Percentiles rank a stretch among this genome's conserved stretches.
Evolutionary conservation across 345 rosid species (phyloP).

Genomic region (rapeseed (Brassica napus)): DNA sequence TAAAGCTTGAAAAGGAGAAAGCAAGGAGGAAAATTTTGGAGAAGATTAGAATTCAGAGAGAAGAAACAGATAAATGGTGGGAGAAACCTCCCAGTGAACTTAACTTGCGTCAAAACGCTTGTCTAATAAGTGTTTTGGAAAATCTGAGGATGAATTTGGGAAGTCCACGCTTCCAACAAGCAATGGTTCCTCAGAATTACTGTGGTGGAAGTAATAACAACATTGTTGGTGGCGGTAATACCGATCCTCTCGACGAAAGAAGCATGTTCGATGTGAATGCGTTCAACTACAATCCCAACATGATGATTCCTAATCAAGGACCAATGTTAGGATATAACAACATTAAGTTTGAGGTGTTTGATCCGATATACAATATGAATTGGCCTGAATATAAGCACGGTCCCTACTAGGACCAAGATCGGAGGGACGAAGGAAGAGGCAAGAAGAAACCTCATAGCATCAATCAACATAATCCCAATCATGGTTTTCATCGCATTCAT

Average conservation of each 20-base stretch:
- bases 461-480: background rate
- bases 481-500: background rate
- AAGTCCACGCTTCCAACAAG: conserved; percentile 19
- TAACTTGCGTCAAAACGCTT: conserved; percentile 33
- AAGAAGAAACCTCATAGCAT: background rate
- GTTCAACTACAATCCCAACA: background rate
- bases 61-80: conserved; percentile 49
- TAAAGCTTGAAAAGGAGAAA: conserved; percentile 47
- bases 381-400: background rate
- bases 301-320: background rate
- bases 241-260: background rate
- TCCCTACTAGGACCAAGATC: background rate
- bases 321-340: background rate
- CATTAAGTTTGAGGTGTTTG: background rate
- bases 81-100: conserved; percentile 46
- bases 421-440: background rate
- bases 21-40: conserved; percentile 43
- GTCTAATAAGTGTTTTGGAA: conserved; percentile 39
- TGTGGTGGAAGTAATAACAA: background rate
- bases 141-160: conserved; percentile 40
- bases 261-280: background rate
- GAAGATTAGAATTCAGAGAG: conserved; percentile 17
- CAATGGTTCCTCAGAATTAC: background rate
- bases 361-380: background rate
- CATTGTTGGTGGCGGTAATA: background rate